Evolutionary conservation across 1,284 basidiomycete species (phyloP), one percentile per base, ranked within the genome.

Genomic region (Gymnopus androsaceus): DNA sequence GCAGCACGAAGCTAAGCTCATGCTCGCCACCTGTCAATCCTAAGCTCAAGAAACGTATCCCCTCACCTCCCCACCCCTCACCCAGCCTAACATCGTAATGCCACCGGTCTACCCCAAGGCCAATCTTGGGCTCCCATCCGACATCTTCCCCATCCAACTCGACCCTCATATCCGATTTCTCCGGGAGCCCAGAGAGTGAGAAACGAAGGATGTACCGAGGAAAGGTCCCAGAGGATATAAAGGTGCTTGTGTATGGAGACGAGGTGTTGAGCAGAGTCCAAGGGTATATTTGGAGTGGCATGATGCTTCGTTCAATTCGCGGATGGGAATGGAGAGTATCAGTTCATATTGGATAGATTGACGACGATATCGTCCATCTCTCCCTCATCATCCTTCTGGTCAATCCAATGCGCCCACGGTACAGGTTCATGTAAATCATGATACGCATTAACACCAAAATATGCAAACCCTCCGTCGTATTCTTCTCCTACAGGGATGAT

Each of bases 401-500:
- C 76, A 51, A 93, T 75, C 88, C 88, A 91, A 57, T 89, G 83
- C 0, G 73, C 68, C 92, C 92, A 94, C 9, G 85, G 81, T 33
- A 90, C 69, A 8, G 75, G 68, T 36, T 72, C 57, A 12, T 71
- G 65, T 23, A 71, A 58, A 59, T 82, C 67, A 38, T 78, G 72
- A 25, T 76, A 79, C 3, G 89, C 80, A 66, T 94, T 92, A 41
- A 80, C 80, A 3, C 92, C 92, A 60, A 80, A 89, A 68, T 94
- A 94, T 2, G 76, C 85, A 59, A 72, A 85, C 1, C 90, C 90
- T 2, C 90, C 91, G 61, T 94, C 92, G 65, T 94, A 94, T 72
- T 94, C 92, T 70, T 94, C 92, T 6, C 92, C 92, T 5, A 91
- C 87, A 2, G 81, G 74, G 59, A 90, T 88, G 54, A 90, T 82